These are phyloP conservation scores for Mycosphaerella sp. DNA, from an alignment of 2,329 filamentous ascomycete genomes.

Conservation along the genomic window DNA sequence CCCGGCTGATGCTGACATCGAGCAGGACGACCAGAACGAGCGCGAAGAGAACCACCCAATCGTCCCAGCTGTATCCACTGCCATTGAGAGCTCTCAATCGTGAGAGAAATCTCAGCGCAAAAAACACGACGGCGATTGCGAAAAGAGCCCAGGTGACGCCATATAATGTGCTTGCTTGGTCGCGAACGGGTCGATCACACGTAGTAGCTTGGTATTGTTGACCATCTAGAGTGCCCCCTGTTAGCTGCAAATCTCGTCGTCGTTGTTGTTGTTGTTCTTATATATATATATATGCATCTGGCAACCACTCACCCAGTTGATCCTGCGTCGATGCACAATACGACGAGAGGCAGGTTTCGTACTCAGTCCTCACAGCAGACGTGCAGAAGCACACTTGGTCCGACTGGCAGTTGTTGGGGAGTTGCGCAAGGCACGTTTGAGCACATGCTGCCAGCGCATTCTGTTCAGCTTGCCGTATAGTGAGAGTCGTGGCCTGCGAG, in stretches of 20 bases:
- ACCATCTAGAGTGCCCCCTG: background rate
- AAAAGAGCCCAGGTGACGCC: slow-evolving; percentile 19
- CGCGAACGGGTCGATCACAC: slow-evolving; percentile 7
- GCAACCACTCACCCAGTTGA: slow-evolving; percentile 2
- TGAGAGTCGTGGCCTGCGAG: slow-evolving; percentile 9
- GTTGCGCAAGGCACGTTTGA: slow-evolving; percentile 7
- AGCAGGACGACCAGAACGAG: slow-evolving; percentile 13
- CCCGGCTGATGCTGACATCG: slow-evolving; percentile 13
- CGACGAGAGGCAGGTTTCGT: slow-evolving; percentile 10
- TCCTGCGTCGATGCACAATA: slow-evolving; percentile 10
- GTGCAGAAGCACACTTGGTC: slow-evolving; percentile 15
- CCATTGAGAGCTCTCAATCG: slow-evolving; percentile 15
- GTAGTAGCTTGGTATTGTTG: slow-evolving; percentile 10
- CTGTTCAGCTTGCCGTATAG: slow-evolving; percentile 9
- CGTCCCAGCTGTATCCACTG: slow-evolving; percentile 20
- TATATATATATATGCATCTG: too few relatives aligned
- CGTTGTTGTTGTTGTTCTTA: too few relatives aligned
- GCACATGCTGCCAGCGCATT: slow-evolving; percentile 9
- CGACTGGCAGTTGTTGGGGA: slow-evolving; percentile 8
- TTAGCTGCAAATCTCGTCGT: background rate
- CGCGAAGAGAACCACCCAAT: slow-evolving; percentile 15
- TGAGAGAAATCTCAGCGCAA: slow-evolving; percentile 15
- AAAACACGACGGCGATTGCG: slow-evolving; percentile 14
- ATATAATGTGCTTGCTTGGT: slow-evolving; percentile 6
- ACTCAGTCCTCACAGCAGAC: slow-evolving; percentile 2